phyloP scores from a whole-genome alignment of 2,329 filamentous ascomycete genomes.

The Xylariaceae sp. region DNA sequence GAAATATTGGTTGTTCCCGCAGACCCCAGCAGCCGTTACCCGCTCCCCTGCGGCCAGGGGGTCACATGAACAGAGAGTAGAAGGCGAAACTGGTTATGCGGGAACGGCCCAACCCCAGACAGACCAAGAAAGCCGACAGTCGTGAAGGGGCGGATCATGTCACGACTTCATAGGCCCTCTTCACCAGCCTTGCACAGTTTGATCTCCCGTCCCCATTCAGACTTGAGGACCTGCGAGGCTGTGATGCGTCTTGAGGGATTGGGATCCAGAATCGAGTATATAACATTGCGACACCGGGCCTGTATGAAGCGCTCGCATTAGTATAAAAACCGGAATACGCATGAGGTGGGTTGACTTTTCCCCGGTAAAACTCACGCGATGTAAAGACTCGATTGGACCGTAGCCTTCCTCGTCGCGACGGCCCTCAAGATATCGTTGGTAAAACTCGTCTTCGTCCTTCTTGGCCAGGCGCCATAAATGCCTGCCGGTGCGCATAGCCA shows the following conservation, averaged over 20 bases:
- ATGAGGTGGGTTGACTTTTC: background rate
- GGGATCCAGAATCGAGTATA: conserved; percentile 96
- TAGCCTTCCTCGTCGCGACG: conserved; percentile 93
- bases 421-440: conserved; percentile 87
- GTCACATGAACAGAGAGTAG: background rate
- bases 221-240: conserved; percentile 93
- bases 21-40: background rate
- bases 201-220: conserved; percentile 97
- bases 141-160: conserved; percentile 9
- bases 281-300: conserved; percentile 97
- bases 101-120: background rate
- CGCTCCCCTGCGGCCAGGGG: background rate
- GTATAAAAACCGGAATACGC: conserved; percentile 3
- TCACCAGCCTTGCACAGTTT: conserved; percentile 95
- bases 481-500: conserved; percentile 96
- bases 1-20: conserved; percentile 6
- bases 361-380: conserved; percentile 66
- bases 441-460: conserved; percentile 96
- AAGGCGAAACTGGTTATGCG: background rate
- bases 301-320: conserved; percentile 39
- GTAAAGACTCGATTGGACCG: conserved; percentile 89
- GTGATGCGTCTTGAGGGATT: conserved; percentile 90
- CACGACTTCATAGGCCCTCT: conserved; percentile 68
- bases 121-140: conserved; percentile 4
- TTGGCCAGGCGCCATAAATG: conserved; percentile 97